A percentile compares a stretch with the other conserved stretches of the same genome.
Evolutionary conservation across 2,329 filamentous ascomycete genomes (phyloP).

Genomic region (Ilyonectria destructans): DNA sequence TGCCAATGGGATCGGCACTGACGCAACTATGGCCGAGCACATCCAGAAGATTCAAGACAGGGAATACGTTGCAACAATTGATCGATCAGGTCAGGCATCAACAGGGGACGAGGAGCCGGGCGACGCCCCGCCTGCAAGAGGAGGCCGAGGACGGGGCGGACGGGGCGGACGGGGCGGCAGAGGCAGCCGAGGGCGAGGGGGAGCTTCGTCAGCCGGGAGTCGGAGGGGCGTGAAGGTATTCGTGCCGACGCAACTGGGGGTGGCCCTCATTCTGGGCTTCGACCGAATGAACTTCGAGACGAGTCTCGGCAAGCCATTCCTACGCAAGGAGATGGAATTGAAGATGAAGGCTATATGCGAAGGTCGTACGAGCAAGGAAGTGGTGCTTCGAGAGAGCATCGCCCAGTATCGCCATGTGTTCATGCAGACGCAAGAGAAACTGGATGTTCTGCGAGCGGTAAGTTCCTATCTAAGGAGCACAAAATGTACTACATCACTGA

Average conservation of each 20-base stretch:
- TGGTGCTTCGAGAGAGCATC: constrained; percentile 87
- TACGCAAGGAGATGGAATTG: constrained; percentile 97
- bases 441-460: constrained; percentile 77
- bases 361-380: constrained; percentile 81
- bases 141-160: constrained; percentile 65
- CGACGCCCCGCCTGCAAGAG: constrained; percentile 59
- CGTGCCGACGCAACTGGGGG: constrained; percentile 91
- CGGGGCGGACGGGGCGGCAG: constrained; percentile 61
- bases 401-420: constrained; percentile 91
- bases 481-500: constrained; percentile 36
- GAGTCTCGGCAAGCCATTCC: constrained; percentile 94
- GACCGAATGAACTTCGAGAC: constrained; percentile 94
- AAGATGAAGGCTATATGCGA: constrained; percentile 98
- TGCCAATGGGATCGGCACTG: constrained; percentile 97
- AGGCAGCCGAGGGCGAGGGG: constrained; percentile 57
- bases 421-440: constrained; percentile 83
- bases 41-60: constrained; percentile 95
- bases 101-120: constrained; percentile 58
- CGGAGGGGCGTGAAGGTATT: constrained; percentile 82
- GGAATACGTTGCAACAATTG: constrained; percentile 83
- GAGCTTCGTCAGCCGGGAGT: constrained; percentile 60
- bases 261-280: constrained; percentile 94
- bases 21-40: constrained; percentile 99
- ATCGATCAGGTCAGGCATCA: constrained; percentile 57
- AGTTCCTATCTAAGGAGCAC: constrained; percentile 51